Percentiles rank a stretch among this genome's conserved stretches.
Evolutionary conservation across 1,284 basidiomycete genomes (phyloP).

Genomic region (Malassezia dermatis): DNA sequence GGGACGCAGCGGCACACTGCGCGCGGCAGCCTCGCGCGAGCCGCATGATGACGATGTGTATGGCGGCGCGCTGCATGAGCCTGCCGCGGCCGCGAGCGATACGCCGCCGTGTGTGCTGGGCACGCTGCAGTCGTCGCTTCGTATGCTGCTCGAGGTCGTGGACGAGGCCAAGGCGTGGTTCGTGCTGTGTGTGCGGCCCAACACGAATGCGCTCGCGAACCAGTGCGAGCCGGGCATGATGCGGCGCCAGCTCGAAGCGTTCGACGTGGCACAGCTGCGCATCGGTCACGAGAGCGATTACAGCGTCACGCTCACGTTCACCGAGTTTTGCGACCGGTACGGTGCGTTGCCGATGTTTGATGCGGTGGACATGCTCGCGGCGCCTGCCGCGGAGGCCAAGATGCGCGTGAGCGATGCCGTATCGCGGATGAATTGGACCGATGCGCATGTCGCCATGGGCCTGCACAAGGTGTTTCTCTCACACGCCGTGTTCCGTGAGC

Average conservation of each 20-base stretch:
- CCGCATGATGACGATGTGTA: constrained; percentile 36
- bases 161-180: constrained; percentile 86
- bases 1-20: constrained; percentile 29
- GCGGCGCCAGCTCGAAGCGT: constrained; percentile 77
- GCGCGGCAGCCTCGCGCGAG: constrained; percentile 39
- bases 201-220: constrained; percentile 84
- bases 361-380: constrained; percentile 50
- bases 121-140: constrained; percentile 71
- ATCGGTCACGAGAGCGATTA: constrained; percentile 38
- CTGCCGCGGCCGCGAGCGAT: constrained; percentile 18
- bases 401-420: constrained; percentile 51
- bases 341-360: constrained; percentile 29
- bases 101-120: constrained; percentile 61
- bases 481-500: constrained; percentile 71
- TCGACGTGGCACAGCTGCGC: constrained; percentile 66
- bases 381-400: constrained; percentile 51
- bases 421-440: constrained; percentile 59
- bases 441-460: constrained; percentile 68
- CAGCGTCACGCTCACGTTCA: constrained; percentile 66
- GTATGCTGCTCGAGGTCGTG: constrained; percentile 75
- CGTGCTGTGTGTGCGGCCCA: constrained; percentile 83
- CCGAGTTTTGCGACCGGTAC: constrained; percentile 70
- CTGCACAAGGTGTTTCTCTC: constrained; percentile 74
- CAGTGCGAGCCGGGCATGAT: constrained; percentile 83
- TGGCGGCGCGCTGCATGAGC: constrained; percentile 19